Conservation (phyloP, 805 yeast genomes). For the Suhomyces xylopsoci region DNA sequence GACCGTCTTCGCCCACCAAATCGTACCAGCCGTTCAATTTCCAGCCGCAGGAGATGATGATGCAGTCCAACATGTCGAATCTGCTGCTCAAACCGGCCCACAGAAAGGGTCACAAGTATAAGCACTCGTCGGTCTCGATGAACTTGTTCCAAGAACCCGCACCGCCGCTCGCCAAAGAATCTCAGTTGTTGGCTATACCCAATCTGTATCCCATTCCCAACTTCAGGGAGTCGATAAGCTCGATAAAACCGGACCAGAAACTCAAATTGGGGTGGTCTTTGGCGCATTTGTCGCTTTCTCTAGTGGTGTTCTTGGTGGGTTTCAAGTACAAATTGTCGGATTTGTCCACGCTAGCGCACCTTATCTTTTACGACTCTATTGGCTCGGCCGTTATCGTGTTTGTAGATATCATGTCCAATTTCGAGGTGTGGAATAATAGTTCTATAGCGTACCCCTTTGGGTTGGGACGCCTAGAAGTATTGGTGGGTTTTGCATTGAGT, state of each 20-base stretch:
- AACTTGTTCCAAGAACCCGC: conserved; percentile 93
- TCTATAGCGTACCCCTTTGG: conserved; percentile 91
- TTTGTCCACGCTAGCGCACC: conserved; percentile 77
- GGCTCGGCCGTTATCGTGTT: conserved; percentile 66
- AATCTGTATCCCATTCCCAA: conserved; percentile 73
- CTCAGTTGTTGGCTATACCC: conserved; percentile 62
- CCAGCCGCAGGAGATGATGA: conserved; percentile 47
- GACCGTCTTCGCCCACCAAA: conserved; percentile 21
- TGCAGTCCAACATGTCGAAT: conserved; percentile 23
- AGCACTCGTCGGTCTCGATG: conserved; percentile 95
- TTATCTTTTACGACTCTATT: conserved; percentile 81
- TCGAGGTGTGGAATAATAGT: conserved; percentile 84
- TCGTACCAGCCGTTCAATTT: conserved; percentile 59
- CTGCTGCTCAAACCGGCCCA: conserved; percentile 53
- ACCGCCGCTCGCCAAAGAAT: conserved; percentile 32
- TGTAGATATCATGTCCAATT: conserved; percentile 83
- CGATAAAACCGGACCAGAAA: conserved; percentile 58
- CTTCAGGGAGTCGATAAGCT: conserved; percentile 55
- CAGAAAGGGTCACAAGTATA: conserved; percentile 92
- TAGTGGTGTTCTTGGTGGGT: conserved; percentile 59
- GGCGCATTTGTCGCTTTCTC: conserved; percentile 54
- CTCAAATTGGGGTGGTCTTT: conserved; percentile 56
- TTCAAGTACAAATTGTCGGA: conserved; percentile 54
- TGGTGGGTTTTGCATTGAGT: conserved; percentile 82
- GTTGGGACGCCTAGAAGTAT: conserved; percentile 82